Base-by-base conservation (phyloP, 257 asterid species). In the Nicotiana obtusifolia region DNA sequence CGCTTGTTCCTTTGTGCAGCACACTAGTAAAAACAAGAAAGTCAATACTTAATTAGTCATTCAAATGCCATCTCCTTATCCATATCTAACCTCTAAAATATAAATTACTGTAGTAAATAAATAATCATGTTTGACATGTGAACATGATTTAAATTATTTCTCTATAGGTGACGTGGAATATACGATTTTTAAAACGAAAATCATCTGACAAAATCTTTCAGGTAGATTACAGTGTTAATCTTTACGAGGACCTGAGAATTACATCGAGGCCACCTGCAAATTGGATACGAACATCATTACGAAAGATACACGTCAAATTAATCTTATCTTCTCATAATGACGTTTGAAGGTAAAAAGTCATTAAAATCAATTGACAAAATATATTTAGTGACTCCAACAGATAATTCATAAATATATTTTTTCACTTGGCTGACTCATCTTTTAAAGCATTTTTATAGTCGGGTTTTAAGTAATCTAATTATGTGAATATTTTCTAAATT, bases 1-100 rank as follows among this genome's bases (percentile, higher is more conserved):
- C 97, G 61, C 99, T 95, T 11, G 94, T 92, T 82, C 99, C 99
- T 84, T 81, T 91, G 88, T 92, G 94, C 82, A 95, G 93, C 81
- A 95, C 97, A 5, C 99, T 95, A 82, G 79, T 13, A 73, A 73
- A 47, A 22, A 22, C 41, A 47, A 47, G 6, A 69, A 73, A 24
- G 7, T 14, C 37, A 47, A 60, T 8, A 61, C 0, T 37, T 37
- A 22, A 41, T 71, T 13, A 44, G 60, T 47, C 22, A 14, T 14
- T 47, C 35, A 14, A 69, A 30, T 59, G 15, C n/a, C 33, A 26
- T 4, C 3, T 7, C 19, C 5, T 24, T 24, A 62, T 24, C 68
- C 33, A 62, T 24, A 62, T 62, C 31, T 62, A 61, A 61, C 7
- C 33, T 3, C 30, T 10, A 61, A 11, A 61, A 10, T 24, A 4